Conservation (phyloP, 176 grass and related monocot species). For the Hyparrhenia diplandra region DNA sequence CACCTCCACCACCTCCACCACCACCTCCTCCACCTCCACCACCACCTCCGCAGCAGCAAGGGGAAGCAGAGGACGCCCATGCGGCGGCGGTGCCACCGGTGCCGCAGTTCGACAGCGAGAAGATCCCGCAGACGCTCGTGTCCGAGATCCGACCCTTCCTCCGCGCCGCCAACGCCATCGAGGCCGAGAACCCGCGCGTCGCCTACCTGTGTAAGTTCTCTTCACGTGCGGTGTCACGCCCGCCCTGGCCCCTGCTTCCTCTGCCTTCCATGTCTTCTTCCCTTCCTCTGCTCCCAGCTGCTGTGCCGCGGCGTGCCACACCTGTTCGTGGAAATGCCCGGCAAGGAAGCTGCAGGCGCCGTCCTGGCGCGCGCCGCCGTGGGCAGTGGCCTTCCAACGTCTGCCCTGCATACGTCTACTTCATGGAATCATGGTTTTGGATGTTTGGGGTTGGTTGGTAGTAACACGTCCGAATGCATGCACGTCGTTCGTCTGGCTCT, state of each 20-base stretch:
- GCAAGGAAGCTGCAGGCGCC: background rate
- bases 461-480: background rate
- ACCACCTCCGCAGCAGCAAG: background rate
- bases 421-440: background rate
- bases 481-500: background rate
- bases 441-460: background rate
- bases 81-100: background rate
- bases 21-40: background rate
- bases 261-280: background rate
- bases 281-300: background rate
- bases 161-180: slow-evolving; percentile 76
- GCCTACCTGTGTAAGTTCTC: slow-evolving; percentile 79
- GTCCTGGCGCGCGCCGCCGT: background rate
- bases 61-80: background rate
- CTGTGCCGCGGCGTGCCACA: background rate
- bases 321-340: slow-evolving; percentile 38
- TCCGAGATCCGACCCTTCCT: slow-evolving; percentile 76
- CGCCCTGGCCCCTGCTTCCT: background rate
- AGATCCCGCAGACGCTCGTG: slow-evolving; percentile 69
- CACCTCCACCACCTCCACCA: slow-evolving; percentile 9
- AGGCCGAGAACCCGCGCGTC: slow-evolving; percentile 78
- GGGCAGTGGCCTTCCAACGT: background rate
- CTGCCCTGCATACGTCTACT: background rate
- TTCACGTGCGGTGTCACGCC: background rate
- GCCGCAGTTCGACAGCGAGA: slow-evolving; percentile 82